Conservation (phyloP, 768 basidiomycete species). For the Leucocoprinus birnbaumii region DNA sequence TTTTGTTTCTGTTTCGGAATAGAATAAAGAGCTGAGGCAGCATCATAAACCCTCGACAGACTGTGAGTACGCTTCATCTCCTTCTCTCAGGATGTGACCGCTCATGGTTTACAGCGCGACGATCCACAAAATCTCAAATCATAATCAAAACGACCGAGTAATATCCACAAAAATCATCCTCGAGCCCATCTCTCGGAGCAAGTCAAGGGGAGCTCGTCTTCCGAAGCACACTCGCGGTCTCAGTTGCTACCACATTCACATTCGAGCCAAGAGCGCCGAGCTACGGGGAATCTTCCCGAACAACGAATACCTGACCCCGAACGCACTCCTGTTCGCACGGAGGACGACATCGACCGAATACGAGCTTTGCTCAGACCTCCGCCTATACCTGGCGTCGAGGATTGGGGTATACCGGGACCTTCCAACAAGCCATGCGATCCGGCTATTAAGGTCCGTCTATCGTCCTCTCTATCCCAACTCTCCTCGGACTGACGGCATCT, state of each 20-base stretch:
- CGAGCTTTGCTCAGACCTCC: slow-evolving; percentile 59
- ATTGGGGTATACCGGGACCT: slow-evolving; percentile 78
- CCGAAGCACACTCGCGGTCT: slow-evolving; percentile 16
- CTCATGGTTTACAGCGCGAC: slow-evolving; percentile 28
- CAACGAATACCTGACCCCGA: slow-evolving; percentile 12
- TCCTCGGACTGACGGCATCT: too few species aligned
- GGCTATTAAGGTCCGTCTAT: slow-evolving; percentile 49
- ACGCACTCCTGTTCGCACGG: slow-evolving; percentile 22
- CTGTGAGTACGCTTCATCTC: slow-evolving; percentile 30
- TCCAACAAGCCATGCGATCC: slow-evolving; percentile 56
- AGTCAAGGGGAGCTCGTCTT: slow-evolving; percentile 13
- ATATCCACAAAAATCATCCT: slow-evolving; percentile 44
- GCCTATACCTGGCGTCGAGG: slow-evolving; percentile 56
- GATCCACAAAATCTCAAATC: slow-evolving; percentile 52
- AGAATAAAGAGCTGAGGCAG: slow-evolving; percentile 55
- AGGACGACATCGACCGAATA: slow-evolving; percentile 54
- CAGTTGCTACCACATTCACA: slow-evolving; percentile 6
- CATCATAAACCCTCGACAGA: slow-evolving; percentile 35
- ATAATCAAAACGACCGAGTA: slow-evolving; percentile 53
- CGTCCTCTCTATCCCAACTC: background rate
- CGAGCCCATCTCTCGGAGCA: slow-evolving; percentile 51
- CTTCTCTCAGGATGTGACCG: slow-evolving; percentile 4
- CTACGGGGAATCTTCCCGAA: background rate
- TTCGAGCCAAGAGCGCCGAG: background rate
- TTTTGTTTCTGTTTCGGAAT: slow-evolving; percentile 49